phyloP scores from a whole-genome alignment of 2,329 filamentous ascomycete genomes.

The Metarhizium humberi region DNA sequence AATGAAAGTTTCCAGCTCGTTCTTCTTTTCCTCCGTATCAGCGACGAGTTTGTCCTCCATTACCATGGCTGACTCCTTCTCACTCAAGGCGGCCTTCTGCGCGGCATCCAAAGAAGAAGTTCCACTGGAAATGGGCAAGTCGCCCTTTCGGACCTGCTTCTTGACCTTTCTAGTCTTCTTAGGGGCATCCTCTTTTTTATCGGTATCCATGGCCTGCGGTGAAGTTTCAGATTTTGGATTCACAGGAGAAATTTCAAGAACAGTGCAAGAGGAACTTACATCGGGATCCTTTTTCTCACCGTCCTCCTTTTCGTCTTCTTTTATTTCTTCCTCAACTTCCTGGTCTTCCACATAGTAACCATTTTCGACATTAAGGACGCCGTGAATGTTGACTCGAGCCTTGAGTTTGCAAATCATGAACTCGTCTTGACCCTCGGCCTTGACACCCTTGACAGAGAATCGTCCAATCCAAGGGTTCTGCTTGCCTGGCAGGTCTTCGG shows the following conservation, averaged over 20 bases:
- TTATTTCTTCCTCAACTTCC: conserved; percentile 89
- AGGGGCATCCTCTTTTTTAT: conserved; percentile 55
- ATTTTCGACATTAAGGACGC: conserved; percentile 89
- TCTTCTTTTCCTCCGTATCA: conserved; percentile 99
- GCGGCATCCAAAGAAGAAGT: conserved; percentile 69
- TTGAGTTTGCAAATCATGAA: conserved; percentile 99
- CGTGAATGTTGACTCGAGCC: conserved; percentile 92
- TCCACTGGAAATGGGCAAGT: conserved; percentile 76
- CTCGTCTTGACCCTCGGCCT: conserved; percentile 85
- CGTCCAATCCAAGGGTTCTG: conserved; percentile 90
- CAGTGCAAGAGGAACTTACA: conserved; percentile 42
- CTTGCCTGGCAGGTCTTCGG: conserved; percentile 80
- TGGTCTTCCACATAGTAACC: conserved; percentile 98
- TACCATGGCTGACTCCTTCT: conserved; percentile 84
- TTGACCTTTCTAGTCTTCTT: conserved; percentile 97
- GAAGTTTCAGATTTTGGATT: background rate
- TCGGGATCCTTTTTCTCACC: conserved; percentile 59
- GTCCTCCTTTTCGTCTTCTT: conserved; percentile 67
- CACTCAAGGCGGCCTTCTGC: conserved; percentile 56
- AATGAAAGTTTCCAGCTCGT: conserved; percentile 95
- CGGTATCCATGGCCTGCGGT: conserved; percentile 73
- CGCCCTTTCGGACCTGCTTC: conserved; percentile 98
- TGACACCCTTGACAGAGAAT: conserved; percentile 96
- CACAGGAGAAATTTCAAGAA: background rate
- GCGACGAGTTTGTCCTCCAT: conserved; percentile 98